phyloP scores from a whole-genome alignment of 441 rosid species.

The Melastoma candidum region DNA sequence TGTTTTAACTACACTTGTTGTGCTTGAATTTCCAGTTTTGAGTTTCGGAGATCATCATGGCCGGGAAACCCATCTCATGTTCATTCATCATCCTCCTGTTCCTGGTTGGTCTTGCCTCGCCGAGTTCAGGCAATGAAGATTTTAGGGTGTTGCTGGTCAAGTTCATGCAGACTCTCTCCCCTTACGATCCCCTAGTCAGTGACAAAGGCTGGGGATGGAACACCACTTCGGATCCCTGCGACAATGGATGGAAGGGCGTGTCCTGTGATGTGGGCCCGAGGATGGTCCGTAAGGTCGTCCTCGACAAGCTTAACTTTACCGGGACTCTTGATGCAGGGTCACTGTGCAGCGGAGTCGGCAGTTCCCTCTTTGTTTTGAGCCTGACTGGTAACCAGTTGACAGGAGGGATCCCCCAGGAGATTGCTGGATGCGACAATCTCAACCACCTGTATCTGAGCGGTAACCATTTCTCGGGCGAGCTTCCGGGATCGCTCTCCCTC shows the following conservation, averaged over 20 bases:
- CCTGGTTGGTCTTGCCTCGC: background rate
- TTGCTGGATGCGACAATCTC: constrained; percentile 9
- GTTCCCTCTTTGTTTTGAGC: constrained; percentile 6
- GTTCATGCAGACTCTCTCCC: constrained; percentile 11
- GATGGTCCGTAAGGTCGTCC: constrained; percentile 3
- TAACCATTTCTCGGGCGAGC: constrained; percentile 6
- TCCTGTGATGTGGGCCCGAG: background rate
- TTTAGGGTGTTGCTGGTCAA: constrained; percentile 2
- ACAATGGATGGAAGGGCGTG: constrained; percentile 5
- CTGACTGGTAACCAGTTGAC: constrained; percentile 2
- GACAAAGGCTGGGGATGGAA: constrained; percentile 13
- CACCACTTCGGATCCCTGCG: constrained; percentile 8
- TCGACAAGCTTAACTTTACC: constrained; percentile 4
- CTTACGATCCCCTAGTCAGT: background rate
- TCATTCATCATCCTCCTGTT: too few species aligned
- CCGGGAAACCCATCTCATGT: too few species aligned
- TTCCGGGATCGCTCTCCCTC: background rate
- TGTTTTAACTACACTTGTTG: too few species aligned
- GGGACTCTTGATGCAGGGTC: constrained; percentile 9
- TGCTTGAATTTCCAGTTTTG: too few species aligned
- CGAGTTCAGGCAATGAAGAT: constrained; percentile 1
- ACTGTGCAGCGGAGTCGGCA: constrained; percentile 3
- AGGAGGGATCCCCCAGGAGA: constrained; percentile 9
- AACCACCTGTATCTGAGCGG: constrained; percentile 4
- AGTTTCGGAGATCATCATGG: too few species aligned